These are phyloP conservation scores for Thalassiosira livingstoniorum DNA, from an alignment of 352 stramenopile species.

Conservation along the genomic window DNA sequence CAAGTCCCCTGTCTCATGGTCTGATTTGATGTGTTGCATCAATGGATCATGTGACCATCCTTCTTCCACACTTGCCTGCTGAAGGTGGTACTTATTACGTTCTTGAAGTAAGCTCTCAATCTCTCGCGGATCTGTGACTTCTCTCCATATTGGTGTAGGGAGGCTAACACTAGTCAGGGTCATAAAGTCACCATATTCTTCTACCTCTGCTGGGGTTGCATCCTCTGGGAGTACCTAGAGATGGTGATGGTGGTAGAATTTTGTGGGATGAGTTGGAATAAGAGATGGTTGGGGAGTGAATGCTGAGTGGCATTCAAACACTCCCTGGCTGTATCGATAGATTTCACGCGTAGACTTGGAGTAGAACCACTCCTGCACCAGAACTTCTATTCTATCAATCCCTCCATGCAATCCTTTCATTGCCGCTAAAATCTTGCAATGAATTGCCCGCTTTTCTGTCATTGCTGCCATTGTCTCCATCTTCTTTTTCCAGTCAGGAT, in stretches of 20 bases:
- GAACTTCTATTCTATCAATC: not conserved
- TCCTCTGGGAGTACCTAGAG: too few species aligned
- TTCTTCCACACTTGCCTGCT: not conserved
- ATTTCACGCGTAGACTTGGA: not conserved
- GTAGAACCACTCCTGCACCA: not conserved
- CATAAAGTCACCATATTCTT: not conserved
- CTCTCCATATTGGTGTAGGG: not conserved
- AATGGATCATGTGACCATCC: not conserved
- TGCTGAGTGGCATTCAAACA: not conserved
- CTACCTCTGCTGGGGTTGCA: not conserved
- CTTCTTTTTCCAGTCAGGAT: not conserved
- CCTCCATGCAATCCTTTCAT: not conserved
- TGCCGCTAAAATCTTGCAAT: not conserved
- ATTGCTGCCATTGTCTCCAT: not conserved
- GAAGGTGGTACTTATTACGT: not conserved
- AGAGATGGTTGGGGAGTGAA: not conserved
- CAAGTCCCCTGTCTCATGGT: not conserved
- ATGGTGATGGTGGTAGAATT: not conserved
- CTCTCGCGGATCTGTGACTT: not conserved
- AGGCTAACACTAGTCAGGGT: not conserved
- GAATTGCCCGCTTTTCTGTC: not conserved
- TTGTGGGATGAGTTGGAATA: not conserved
- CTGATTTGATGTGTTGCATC: not conserved
- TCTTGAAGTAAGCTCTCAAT: not conserved
- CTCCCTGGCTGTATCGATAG: not conserved